These are phyloP conservation scores for Raffaelea deltoideospora DNA, from an alignment of 2,329 filamentous ascomycete genomes.

Conservation along the genomic window DNA sequence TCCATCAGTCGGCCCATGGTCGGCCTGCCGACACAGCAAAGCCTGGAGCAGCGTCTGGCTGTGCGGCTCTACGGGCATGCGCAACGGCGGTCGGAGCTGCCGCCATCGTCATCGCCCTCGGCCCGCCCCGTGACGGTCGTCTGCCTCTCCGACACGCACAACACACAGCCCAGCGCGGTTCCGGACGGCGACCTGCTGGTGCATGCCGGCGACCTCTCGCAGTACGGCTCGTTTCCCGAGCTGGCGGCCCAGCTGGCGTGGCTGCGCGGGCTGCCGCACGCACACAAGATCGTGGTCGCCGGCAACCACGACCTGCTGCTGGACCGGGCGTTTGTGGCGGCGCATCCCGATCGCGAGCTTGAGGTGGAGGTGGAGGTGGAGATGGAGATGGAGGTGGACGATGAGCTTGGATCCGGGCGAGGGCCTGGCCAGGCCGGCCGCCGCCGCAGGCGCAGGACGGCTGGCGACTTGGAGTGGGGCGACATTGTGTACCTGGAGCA, in stretches of 20 bases:
- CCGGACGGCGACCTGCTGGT: constrained; percentile 23
- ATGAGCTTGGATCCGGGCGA: too few species aligned
- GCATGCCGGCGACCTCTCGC: constrained; percentile 25
- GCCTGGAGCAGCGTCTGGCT: neutral
- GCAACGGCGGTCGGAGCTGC: too few species aligned
- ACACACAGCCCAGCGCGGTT: constrained; percentile 14
- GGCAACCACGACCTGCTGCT: constrained; percentile 9
- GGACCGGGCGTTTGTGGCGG: constrained; percentile 1
- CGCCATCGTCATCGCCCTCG: too few species aligned
- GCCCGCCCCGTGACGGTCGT: constrained; percentile 14
- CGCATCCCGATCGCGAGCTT: constrained; percentile 5
- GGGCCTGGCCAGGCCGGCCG: too few species aligned
- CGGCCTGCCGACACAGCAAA: neutral
- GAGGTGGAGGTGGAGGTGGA: too few species aligned
- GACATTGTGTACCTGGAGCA: constrained; percentile 10
- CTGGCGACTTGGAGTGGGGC: constrained; percentile 11
- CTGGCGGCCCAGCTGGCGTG: constrained; percentile 20
- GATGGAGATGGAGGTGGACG: too few species aligned
- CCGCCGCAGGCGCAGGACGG: neutral
- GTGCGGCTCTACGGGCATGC: neutral
- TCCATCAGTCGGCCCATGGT: neutral
- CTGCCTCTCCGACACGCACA: constrained; percentile 27
- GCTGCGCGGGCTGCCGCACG: constrained; percentile 18
- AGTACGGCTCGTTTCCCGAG: constrained; percentile 21
- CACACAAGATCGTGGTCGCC: constrained; percentile 20